Evolutionary conservation across 768 basidiomycete genomes (phyloP).

Genomic region (Suillus brevipes): DNA sequence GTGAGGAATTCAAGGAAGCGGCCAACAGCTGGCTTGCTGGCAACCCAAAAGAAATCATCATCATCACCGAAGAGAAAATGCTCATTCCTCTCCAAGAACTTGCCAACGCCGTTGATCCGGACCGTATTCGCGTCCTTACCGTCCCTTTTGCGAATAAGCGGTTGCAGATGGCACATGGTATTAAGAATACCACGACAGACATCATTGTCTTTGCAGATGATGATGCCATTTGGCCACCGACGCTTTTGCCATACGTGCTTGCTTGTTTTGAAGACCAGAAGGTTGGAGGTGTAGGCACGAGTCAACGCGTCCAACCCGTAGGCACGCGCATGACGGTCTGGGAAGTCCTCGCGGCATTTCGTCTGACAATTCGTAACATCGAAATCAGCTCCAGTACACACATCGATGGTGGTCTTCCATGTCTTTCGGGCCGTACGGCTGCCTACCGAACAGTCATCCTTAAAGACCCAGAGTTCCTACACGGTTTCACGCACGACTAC

Average conservation of each 20-base stretch:
- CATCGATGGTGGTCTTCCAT: slow-evolving; percentile 90
- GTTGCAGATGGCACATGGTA: slow-evolving; percentile 91
- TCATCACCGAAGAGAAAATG: slow-evolving; percentile 88
- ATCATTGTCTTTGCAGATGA: slow-evolving; percentile 96
- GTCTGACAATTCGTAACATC: slow-evolving; percentile 90
- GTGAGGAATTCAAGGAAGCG: slow-evolving; percentile 93
- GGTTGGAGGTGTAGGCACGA: slow-evolving; percentile 89
- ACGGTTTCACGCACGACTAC: slow-evolving; percentile 92
- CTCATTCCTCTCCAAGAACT: slow-evolving; percentile 84
- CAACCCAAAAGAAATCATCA: slow-evolving; percentile 82
- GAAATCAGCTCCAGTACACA: slow-evolving; percentile 88
- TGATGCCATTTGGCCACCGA: slow-evolving; percentile 94
- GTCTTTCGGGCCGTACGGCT: slow-evolving; percentile 90
- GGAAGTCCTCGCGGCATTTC: slow-evolving; percentile 94
- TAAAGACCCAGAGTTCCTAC: slow-evolving; percentile 90
- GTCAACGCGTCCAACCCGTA: slow-evolving; percentile 82
- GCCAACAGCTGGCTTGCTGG: slow-evolving; percentile 91
- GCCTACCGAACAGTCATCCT: slow-evolving; percentile 93
- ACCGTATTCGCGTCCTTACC: slow-evolving; percentile 81
- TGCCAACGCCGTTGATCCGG: slow-evolving; percentile 83
- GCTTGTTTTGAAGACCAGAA: slow-evolving; percentile 95
- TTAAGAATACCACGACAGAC: slow-evolving; percentile 86
- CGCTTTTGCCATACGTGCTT: slow-evolving; percentile 82
- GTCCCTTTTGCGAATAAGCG: slow-evolving; percentile 94
- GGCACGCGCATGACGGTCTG: slow-evolving; percentile 85